Percentiles rank a stretch among this genome's conserved stretches.
These are phyloP conservation scores for Camelina laxa DNA, from an alignment of 345 rosid genomes.

Conservation along the genomic window DNA sequence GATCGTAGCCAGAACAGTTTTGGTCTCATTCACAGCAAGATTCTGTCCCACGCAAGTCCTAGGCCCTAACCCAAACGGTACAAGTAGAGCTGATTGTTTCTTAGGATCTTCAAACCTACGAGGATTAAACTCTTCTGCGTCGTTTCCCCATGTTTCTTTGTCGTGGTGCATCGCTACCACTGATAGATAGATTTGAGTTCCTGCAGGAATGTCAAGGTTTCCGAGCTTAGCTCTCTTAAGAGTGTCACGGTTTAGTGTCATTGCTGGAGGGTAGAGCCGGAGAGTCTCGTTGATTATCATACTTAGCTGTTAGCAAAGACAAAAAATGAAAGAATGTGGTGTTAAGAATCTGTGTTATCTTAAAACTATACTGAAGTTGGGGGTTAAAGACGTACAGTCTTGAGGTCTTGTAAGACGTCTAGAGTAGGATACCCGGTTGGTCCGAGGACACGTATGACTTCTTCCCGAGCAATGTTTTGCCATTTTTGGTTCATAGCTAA, in stretches of 20 bases:
- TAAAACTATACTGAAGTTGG: neutral
- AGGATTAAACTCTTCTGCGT: constrained; percentile 70
- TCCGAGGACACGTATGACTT: constrained; percentile 54
- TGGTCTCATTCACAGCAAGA: constrained; percentile 59
- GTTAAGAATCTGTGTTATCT: neutral
- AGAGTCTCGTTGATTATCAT: constrained; percentile 75
- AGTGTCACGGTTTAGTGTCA: constrained; percentile 57
- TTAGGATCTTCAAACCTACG: constrained; percentile 57
- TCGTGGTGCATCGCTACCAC: constrained; percentile 63
- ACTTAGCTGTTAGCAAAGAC: constrained; percentile 51
- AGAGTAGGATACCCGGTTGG: constrained; percentile 42
- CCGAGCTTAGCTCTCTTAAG: constrained; percentile 56
- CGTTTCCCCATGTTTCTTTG: constrained; percentile 69
- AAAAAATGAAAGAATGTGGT: neutral
- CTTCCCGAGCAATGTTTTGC: constrained; percentile 79
- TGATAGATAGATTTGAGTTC: constrained; percentile 62
- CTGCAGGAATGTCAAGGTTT: constrained; percentile 60
- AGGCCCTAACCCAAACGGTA: constrained; percentile 70
- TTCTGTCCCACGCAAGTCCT: constrained; percentile 63
- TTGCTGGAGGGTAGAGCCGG: constrained; percentile 75
- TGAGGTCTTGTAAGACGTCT: constrained; percentile 59
- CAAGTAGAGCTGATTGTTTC: constrained; percentile 52
- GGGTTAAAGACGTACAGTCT: constrained; percentile 55
- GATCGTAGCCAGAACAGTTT: constrained; percentile 62
- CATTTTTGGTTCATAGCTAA: constrained; percentile 81